Percentiles rank a stretch among this genome's conserved stretches.
These are phyloP conservation scores for Hypoxylon perforatum DNA, from an alignment of 495 filamentous ascomycete genomes.

Conservation along the genomic window DNA sequence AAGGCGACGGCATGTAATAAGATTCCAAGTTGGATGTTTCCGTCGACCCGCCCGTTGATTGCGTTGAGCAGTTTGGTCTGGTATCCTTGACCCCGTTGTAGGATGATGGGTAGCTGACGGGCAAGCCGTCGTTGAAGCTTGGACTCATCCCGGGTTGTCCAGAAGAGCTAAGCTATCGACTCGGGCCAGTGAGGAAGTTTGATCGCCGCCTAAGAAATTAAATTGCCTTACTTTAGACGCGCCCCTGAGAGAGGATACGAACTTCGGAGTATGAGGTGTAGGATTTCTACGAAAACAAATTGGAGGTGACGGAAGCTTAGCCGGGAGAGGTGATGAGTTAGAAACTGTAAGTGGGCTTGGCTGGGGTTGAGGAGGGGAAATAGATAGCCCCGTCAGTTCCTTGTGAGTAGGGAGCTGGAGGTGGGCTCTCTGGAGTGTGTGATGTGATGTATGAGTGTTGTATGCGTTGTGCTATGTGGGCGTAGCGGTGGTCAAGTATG, in stretches of 20 bases:
- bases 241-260: no score
- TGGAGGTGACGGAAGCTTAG: neutral
- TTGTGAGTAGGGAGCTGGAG: no score
- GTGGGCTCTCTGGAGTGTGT: no score
- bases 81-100: neutral
- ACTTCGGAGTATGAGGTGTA: neutral
- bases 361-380: no score
- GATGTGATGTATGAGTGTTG: no score
- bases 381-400: no score
- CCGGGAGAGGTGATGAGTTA: neutral
- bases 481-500: no score
- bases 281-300: neutral
- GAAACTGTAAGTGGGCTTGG: no score
- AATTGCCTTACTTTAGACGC: no score
- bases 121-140: slow-evolving; percentile 22
- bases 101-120: slow-evolving; percentile 20
- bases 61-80: slow-evolving; percentile 27
- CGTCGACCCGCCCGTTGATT: slow-evolving; percentile 26
- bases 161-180: neutral
- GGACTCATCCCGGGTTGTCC: slow-evolving; percentile 30
- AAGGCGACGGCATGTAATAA: slow-evolving; percentile 27
- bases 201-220: neutral
- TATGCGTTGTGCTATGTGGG: no score
- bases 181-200: slow-evolving; percentile 8
- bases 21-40: slow-evolving; percentile 9